Percentiles rank a stretch among this genome's conserved stretches.
Conservation (phyloP, 2,329 filamentous ascomycete genomes). For the Drechslera avenae region DNA sequence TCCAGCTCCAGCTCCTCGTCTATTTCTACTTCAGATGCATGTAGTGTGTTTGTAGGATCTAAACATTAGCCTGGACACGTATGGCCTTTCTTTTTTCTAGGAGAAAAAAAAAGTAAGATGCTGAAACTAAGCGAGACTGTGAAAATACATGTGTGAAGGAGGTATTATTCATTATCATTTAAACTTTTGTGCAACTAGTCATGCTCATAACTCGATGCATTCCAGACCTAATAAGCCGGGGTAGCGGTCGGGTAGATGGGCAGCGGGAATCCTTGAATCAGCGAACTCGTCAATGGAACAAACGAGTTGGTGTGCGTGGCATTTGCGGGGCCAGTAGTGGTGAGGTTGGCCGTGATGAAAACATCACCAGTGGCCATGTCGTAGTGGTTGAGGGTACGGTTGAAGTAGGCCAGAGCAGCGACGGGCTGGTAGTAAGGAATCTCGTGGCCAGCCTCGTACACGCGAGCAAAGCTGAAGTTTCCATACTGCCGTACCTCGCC, state of each 20-base stretch:
- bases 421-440: conserved; percentile 51
- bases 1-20: too few species aligned
- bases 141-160: too few species aligned
- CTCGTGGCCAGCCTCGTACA: conserved; percentile 50
- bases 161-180: too few species aligned
- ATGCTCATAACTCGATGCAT: too few species aligned
- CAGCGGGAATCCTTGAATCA: conserved; percentile 10
- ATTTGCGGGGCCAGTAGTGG: conserved; percentile 40
- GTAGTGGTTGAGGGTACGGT: conserved; percentile 44
- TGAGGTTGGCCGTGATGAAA: conserved; percentile 42
- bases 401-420: conserved; percentile 46
- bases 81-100: too few species aligned
- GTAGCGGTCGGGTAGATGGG: conserved; percentile 23
- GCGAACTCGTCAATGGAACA: conserved; percentile 38
- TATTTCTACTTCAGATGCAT: too few species aligned
- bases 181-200: too few species aligned
- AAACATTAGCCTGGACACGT: too few species aligned
- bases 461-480: conserved; percentile 49
- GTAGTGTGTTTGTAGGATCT: too few species aligned
- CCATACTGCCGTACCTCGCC: conserved; percentile 50
- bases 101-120: too few species aligned
- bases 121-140: too few species aligned
- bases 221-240: conserved; percentile 4
- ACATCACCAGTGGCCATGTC: conserved; percentile 45
- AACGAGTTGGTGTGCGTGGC: conserved; percentile 50